Conservation (phyloP, 148 eudicot genomes). For the Silene latifolia region DNA sequence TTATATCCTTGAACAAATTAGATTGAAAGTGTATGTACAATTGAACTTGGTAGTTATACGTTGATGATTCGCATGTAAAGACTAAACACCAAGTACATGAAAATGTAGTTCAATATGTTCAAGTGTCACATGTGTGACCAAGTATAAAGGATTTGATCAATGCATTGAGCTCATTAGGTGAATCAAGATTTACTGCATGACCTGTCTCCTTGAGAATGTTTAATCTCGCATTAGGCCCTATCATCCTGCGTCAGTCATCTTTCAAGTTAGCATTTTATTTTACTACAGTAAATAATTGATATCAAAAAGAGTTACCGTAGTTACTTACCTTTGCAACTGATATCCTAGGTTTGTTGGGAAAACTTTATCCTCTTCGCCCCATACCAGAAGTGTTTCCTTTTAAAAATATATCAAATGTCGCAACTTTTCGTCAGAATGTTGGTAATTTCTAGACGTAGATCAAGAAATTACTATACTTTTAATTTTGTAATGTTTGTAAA, state of each 20-base stretch:
- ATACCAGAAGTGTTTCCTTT: constrained; percentile 59
- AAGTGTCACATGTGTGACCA: neutral
- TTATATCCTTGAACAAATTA: too few species aligned
- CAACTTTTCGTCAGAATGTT: too few species aligned
- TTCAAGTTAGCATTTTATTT: neutral
- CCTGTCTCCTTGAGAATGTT: constrained; percentile 43
- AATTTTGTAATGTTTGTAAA: too few species aligned
- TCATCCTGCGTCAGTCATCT: constrained; percentile 26
- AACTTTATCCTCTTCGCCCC: constrained; percentile 68
- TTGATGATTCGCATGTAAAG: neutral
- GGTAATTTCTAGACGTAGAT: too few species aligned
- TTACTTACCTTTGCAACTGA: constrained; percentile 47
- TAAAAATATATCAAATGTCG: neutral
- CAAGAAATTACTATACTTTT: too few species aligned
- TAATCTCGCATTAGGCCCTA: constrained; percentile 48
- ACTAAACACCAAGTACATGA: neutral
- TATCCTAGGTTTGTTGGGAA: constrained; percentile 49
- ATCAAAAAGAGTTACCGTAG: too few species aligned
- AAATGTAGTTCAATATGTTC: neutral
- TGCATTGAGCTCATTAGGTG: constrained; percentile 38
- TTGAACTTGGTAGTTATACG: neutral
- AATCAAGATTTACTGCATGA: constrained; percentile 55
- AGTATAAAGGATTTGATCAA: constrained; percentile 38
- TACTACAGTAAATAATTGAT: too few species aligned
- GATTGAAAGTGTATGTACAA: neutral